Evolutionary conservation across 495 filamentous ascomycete species (phyloP), one percentile per base, ranked within the genome.

Genomic region (Cladorrhinum samala): DNA sequence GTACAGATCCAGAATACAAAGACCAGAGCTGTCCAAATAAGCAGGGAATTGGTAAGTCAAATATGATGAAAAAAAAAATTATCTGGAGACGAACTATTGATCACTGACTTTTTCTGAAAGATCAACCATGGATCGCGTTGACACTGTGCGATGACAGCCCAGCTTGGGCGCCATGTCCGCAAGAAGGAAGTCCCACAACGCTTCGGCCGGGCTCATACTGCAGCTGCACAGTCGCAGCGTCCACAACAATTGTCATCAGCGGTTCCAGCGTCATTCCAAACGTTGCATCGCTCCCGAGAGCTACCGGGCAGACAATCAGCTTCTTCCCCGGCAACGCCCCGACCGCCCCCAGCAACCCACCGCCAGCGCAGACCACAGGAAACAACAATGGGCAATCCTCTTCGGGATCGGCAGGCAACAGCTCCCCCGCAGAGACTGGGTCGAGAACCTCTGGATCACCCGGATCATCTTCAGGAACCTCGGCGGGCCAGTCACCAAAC

Each of bases 121-220:
- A 59, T 38, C 59, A 62, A 41, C 53, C 62, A n/a, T 65, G 62
- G 62, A 52, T 65, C 3, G 62, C 59, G 2, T 43, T 65, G 23
- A 65, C 62, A 1, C 49, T 48, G 19, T 65, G 62, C 52, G 51
- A 65, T 38, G 14, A 50, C 39, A 53, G 46, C 48, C 45, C 46
- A 6, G 59, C 23, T 14, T 65, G 62, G 62, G 62, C 62, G 4
- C 48, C 52, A 11, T 65, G 62, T 24, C 57, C 59, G 19, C 62
- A 65, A 36, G 38, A 42, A 21, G 57, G 56, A n/a, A 58, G 54
- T 38, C 62, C 62, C 14, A 38, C 62, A 13, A 65, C 59, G 2
- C 56, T 65, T 2, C 62, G 54, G 27, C 54, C 56, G 1, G 62
- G 62, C 1, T 42, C 59, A 1, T 62, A 38, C 25, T 65, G 62